Base-by-base conservation (phyloP, 208 protist genomes). In the Jaenimonas drosophilae region DNA sequence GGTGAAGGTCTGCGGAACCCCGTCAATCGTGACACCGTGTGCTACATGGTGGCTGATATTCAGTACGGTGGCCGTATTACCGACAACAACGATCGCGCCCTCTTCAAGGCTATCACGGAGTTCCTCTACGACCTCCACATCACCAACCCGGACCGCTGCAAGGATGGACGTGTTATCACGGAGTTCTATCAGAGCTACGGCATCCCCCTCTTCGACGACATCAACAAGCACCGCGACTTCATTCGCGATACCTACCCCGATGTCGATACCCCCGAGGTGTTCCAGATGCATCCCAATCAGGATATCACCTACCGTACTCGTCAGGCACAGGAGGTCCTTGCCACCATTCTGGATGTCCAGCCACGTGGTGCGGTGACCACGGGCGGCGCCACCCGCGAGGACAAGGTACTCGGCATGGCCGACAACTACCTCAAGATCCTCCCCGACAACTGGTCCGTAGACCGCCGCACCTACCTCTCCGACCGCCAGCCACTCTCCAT, bases 31-130 rank as follows among this genome's bases (percentile, higher is more conserved):
- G 85, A 94, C 55, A 96, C 91, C 9, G 80, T 96, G 41, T 89
- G 85, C 65, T 99, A 99, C 80, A 98, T 98, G 93, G 88, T 99
- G 17, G 86, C 90, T 32, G 97, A 99, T 64, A 97, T 99, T 60
- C 96, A 99, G 75, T 99, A 99, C 76, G 97, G 97, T 48, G 97
- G 97, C 19, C 86, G 96, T 53, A 97, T 99, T 64, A 99, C 97
- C 21, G 97, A 99, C 69, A 97, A 98, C 70, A 97, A 89, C 61
- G 97, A 99, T 64, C 75, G 92, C 37, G 79, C 88, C n/a, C 79
- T 98, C 31, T 97, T 99, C 73, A 98, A 96, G 70, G 96, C 96
- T 19, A 98, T 97, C 75, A 97, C 91, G 30, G 85, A 97, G 61
- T 84, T 91, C 50, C 94, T 94, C 47, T 88, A 98, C 48, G 76